Evolutionary conservation across 176 grass and related monocot species (phyloP).

Genomic region (Alopecurus myosuroides): DNA sequence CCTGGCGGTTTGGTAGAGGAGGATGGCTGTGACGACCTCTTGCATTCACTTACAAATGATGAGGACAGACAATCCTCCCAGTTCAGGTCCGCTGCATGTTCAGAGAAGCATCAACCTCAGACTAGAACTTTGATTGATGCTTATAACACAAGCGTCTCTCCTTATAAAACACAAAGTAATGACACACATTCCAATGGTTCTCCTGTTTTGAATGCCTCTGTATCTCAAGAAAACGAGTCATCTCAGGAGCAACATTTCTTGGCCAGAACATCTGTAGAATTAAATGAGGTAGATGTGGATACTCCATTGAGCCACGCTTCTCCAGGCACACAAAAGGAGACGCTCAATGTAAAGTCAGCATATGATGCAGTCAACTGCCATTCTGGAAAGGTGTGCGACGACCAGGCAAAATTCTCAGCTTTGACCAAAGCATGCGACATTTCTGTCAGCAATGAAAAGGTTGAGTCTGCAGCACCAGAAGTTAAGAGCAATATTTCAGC

Average conservation of each 20-base stretch:
- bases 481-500: conserved; percentile 12
- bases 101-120: conserved; percentile 22
- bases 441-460: conserved; percentile 15
- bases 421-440: neutral
- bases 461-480: neutral
- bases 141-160: conserved; percentile 14
- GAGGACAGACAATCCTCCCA: conserved; percentile 18
- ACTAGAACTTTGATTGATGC: conserved; percentile 16
- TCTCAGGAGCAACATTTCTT: conserved; percentile 30
- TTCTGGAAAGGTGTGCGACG: conserved; percentile 24
- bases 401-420: neutral
- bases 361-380: neutral
- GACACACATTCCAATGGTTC: conserved; percentile 10
- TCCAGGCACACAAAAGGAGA: neutral
- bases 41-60: conserved; percentile 10
- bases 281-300: conserved; percentile 5
- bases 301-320: conserved; percentile 25
- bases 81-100: neutral
- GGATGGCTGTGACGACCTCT: neutral
- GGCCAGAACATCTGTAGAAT: conserved; percentile 13
- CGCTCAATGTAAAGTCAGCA: neutral
- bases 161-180: conserved; percentile 22
- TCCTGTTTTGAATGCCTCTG: neutral
- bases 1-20: neutral
- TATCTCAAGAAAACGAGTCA: conserved; percentile 15